A percentile compares a stretch with the other conserved stretches of the same genome.
Evolutionary conservation across 1,284 basidiomycete genomes (phyloP).

Genomic region (Cutaneotrichosporon sp.): DNA sequence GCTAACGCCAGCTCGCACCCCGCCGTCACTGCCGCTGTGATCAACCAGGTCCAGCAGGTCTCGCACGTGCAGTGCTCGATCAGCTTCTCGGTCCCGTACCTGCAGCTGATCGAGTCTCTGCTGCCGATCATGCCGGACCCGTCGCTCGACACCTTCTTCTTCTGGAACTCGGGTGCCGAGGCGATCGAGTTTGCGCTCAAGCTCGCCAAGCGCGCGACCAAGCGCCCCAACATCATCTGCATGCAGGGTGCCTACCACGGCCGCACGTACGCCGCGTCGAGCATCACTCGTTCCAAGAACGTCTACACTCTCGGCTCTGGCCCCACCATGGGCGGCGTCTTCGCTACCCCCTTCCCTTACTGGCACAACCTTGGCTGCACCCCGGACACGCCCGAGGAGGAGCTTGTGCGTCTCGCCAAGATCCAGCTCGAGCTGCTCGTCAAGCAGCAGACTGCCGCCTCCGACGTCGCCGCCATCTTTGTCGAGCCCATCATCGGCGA

Average conservation of each 20-base stretch:
- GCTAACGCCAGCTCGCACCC: conserved; percentile 64
- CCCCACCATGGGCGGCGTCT: conserved; percentile 58
- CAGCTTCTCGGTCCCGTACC: conserved; percentile 17
- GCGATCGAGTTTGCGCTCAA: conserved; percentile 30
- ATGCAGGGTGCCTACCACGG: conserved; percentile 86
- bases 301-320: conserved; percentile 60
- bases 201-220: conserved; percentile 65
- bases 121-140: conserved; percentile 23
- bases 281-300: conserved; percentile 82
- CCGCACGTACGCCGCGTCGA: conserved; percentile 73
- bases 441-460: conserved; percentile 73
- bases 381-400: conserved; percentile 58
- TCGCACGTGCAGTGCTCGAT: conserved; percentile 63
- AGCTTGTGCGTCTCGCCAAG: conserved; percentile 64
- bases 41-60: conserved; percentile 71
- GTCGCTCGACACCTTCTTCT: conserved; percentile 67
- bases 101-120: conserved; percentile 23
- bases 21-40: conserved; percentile 73
- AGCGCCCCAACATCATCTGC: conserved; percentile 75
- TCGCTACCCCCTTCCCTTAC: conserved; percentile 78
- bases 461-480: conserved; percentile 85
- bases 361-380: conserved; percentile 79
- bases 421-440: conserved; percentile 80
- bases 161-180: conserved; percentile 71
- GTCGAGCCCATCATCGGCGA: conserved; percentile 91